Evolutionary conservation across 2,329 filamentous ascomycete species (phyloP), one percentile per base, ranked within the genome.

Genomic region (Cladosporium sp.): DNA sequence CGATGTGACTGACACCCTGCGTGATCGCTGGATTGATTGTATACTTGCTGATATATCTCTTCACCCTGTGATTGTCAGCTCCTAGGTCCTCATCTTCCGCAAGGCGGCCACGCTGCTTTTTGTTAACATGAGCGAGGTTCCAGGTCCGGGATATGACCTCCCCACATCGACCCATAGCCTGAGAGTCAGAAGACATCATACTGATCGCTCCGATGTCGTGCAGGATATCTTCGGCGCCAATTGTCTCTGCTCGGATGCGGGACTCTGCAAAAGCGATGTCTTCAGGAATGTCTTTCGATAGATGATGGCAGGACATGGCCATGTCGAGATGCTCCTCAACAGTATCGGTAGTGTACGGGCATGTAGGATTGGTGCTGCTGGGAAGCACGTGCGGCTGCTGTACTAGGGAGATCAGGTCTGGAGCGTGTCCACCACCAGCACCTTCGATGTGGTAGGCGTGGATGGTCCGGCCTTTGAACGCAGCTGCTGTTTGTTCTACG

Each of bases 121-220:
- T 96, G 77, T 97, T 97, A 86, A 97, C 97, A 80, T 96, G 92
- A 0, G 93, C 93, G 7, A 93, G 97, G 79, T 96, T 92, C 93
- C 93, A 97, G 0, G 93, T 97, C 12, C 93, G 87, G 28, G 94
- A 83, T 67, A 97, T 87, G 59, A 97, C 93, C 80, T 97, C 93
- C 68, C 93, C 93, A 75, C 92, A 96, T 57, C 93, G 90, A 66
- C 93, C 93, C 93, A 97, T 97, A 72, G 93, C 93, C 79, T 97
- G 93, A 0, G 90, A 93, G 80, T 97, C 93, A 0, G 90, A 93
- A 66, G 89, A 92, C 91, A 97, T 96, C 92, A 97, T 97, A 78
- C 89, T 92, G 78, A 97, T 97, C 68, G 93, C 93, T 65, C 93
- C 93, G 1, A 95, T 84, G 73, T 97, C 93, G 76, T 97, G 93